Conservation (phyloP, 2,329 filamentous ascomycete genomes). For the Fusarium begoniae region DNA sequence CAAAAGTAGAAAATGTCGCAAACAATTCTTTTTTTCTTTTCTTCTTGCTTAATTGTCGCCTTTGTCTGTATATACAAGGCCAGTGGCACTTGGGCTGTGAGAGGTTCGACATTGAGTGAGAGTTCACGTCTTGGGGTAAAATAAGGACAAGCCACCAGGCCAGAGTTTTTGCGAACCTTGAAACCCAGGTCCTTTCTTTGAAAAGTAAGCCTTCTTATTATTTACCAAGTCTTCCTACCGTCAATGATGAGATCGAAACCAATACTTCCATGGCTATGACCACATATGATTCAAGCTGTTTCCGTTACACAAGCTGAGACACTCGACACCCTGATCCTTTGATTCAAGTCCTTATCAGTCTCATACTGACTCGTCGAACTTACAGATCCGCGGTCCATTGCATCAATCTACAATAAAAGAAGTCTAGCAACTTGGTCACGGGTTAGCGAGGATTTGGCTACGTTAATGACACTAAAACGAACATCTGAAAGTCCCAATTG, state of each 20-base stretch:
- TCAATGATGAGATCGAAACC: conserved; percentile 15
- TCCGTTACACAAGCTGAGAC: conserved; percentile 7
- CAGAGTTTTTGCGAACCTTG: background rate
- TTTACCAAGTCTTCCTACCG: rapidly evolving
- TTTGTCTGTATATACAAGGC: rapidly evolving
- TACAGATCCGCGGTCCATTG: background rate
- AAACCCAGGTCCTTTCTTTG: rapidly evolving
- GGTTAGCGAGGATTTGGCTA: rapidly evolving
- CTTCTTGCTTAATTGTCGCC: background rate
- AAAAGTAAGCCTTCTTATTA: background rate
- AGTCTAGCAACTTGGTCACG: too few species aligned
- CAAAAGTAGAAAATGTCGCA: conserved; percentile 1
- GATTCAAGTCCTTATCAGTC: rapidly evolving
- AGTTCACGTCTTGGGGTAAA: rapidly evolving
- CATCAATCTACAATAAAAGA: rapidly evolving
- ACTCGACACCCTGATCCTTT: rapidly evolving
- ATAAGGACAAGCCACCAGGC: rapidly evolving
- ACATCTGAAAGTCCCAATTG: rapidly evolving
- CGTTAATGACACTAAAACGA: too few species aligned
- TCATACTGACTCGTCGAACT: background rate
- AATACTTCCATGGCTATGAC: conserved; percentile 25
- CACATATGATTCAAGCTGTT: conserved; percentile 12
- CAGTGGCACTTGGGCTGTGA: too few species aligned
- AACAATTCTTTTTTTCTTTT: rapidly evolving
- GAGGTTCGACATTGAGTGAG: background rate